These are phyloP conservation scores for Xylaria sp. DNA, from an alignment of 2,329 filamentous ascomycete species.

Conservation along the genomic window DNA sequence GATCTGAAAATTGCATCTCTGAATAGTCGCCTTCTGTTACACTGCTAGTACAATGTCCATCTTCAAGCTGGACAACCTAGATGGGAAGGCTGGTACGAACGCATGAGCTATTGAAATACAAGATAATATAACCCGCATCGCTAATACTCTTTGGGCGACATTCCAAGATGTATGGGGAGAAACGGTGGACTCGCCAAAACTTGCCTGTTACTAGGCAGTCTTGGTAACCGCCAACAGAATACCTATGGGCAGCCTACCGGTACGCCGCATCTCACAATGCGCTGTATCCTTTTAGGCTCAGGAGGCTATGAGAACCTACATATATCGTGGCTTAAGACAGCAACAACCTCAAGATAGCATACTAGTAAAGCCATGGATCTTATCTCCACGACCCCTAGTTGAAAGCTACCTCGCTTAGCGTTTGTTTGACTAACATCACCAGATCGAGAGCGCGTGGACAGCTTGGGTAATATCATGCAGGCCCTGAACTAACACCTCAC, in stretches of 20 bases:
- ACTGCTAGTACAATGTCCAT: background rate
- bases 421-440: slow-evolving; percentile 34
- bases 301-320: slow-evolving; percentile 11
- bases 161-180: slow-evolving; percentile 6
- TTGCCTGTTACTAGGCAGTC: slow-evolving; percentile 19
- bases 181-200: slow-evolving; percentile 29
- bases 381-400: slow-evolving; percentile 8
- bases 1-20: slow-evolving; percentile 4
- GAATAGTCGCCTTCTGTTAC: background rate
- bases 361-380: slow-evolving; percentile 5
- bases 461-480: slow-evolving; percentile 16
- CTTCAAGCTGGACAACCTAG: background rate
- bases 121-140: background rate
- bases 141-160: background rate
- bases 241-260: slow-evolving; percentile 7
- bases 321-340: background rate
- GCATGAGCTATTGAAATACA: background rate
- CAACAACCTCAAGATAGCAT: background rate
- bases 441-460: slow-evolving; percentile 30
- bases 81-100: background rate
- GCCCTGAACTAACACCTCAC: slow-evolving; percentile 15
- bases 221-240: slow-evolving; percentile 12
- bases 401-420: slow-evolving; percentile 25
- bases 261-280: slow-evolving; percentile 13
- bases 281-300: slow-evolving; percentile 12